Evolutionary conservation across 2,329 filamentous ascomycete species (phyloP), one percentile per base, ranked within the genome.

Genomic region (Aspergillus neoniger): DNA sequence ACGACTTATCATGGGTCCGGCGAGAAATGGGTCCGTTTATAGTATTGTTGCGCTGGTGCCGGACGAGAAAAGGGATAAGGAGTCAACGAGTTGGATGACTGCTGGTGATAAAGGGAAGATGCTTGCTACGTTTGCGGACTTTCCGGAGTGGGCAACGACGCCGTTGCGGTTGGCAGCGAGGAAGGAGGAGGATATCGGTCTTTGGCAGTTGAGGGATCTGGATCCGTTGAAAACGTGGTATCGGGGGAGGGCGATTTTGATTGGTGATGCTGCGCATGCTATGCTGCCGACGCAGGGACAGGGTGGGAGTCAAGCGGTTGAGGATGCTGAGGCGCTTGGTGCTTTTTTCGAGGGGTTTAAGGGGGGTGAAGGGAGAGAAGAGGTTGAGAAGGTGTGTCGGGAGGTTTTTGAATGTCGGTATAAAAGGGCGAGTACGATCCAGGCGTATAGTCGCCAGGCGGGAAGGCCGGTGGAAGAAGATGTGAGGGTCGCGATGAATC

Each of bases 1-100:
- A 19, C 70, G 78, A 14, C 63, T 80, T n/a, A 75, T 82, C 38
- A 81, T 82, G 78, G 80, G 80, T 2, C 80, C 80, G 1, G 79
- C 75, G 0, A 68, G 80, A 5, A 68, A 76, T 14, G 76, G 76
- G 0, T 69, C 74, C 4, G 63, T 82, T 0, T 81, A 77, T 61
- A 77, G 80, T 39, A 72, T 83, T 39, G 77, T 80, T 4, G 77
- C 76, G 0, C 64, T 82, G 6, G 79, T 83, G 0, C 80, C 80
- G 0, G 79, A 82, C 39, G 60, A 59, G 21, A 52, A 43, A 1
- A 59, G 55, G 17, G 47, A 62, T 23, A 51, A 58, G 38, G 28
- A 55, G 2, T 44, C 50, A 1, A 55, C 41, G n/a, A 59, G 56
- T 5, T 62, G 60, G 60, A 53, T 56, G n/a, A 38, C 60, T 1